phyloP scores from a whole-genome alignment of 257 asterid species.

The Solanum pinnatisectum region DNA sequence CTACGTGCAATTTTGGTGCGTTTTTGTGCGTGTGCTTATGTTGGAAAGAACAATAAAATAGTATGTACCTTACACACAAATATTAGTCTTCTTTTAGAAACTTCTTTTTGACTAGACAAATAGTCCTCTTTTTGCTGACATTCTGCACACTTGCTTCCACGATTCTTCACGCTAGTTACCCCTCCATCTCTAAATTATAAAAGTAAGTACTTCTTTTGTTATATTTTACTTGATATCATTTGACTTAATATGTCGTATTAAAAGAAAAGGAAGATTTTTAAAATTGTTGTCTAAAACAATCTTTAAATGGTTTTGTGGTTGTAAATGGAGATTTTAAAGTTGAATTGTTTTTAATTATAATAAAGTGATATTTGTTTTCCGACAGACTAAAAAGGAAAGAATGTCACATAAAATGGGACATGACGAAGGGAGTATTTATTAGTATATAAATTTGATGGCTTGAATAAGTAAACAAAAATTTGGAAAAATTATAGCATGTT shows the following conservation, averaged over 20 bases:
- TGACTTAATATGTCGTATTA: neutral
- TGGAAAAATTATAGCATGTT: neutral
- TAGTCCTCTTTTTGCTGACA: slow-evolving; percentile 31
- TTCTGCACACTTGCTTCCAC: slow-evolving; percentile 56
- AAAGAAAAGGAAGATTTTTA: too few species aligned
- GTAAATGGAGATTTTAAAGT: neutral
- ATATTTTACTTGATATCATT: neutral
- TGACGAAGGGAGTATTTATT: neutral
- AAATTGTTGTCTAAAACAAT: too few species aligned
- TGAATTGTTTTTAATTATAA: too few species aligned
- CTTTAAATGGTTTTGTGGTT: too few species aligned
- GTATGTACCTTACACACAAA: neutral
- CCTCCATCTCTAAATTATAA: neutral
- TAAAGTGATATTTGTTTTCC: neutral
- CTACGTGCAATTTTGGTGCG: neutral
- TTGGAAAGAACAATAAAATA: neutral
- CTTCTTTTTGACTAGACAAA: slow-evolving; percentile 30
- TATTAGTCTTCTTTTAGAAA: slow-evolving; percentile 10
- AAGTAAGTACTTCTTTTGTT: neutral
- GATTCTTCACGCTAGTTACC: neutral
- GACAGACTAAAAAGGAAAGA: too few species aligned
- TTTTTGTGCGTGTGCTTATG: slow-evolving; percentile 4
- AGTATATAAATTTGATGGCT: neutral
- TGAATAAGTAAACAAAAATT: neutral
- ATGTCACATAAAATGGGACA: neutral